Percentiles rank a stretch among this genome's conserved stretches.
Evolutionary conservation across 2,329 filamentous ascomycete species (phyloP).

Genomic region (Fusarium sp.): DNA sequence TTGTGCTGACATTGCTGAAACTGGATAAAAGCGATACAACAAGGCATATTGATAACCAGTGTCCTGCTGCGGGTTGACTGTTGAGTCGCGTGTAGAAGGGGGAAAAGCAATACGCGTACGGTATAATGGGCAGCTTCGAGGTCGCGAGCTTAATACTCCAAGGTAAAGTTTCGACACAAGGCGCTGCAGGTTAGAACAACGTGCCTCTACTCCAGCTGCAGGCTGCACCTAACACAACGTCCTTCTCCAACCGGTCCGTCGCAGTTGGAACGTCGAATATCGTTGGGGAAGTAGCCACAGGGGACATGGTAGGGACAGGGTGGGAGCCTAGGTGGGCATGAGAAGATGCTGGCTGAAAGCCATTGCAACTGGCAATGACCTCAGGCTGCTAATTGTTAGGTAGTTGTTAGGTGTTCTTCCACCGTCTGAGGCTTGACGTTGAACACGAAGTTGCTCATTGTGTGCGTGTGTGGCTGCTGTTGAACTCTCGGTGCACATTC

Average conservation of each 20-base stretch:
- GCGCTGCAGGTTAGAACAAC: background rate
- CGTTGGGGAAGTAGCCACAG: slow-evolving; percentile 30
- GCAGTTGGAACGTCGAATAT: slow-evolving; percentile 20
- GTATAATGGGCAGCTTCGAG: background rate
- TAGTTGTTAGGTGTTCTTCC: background rate
- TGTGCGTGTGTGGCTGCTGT: background rate
- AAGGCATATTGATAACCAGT: slow-evolving; percentile 46
- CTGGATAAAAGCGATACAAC: slow-evolving; percentile 47
- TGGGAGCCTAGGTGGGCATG: background rate
- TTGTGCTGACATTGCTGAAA: slow-evolving; percentile 47
- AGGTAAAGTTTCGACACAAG: slow-evolving; percentile 6
- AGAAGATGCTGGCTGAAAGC: slow-evolving; percentile 10
- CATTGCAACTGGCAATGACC: slow-evolving; percentile 8
- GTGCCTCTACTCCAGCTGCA: background rate
- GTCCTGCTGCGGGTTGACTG: background rate
- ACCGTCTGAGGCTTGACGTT: background rate
- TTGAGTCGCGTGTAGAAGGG: background rate
- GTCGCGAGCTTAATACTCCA: background rate
- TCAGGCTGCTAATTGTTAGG: background rate
- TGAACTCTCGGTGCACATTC: slow-evolving; percentile 30
- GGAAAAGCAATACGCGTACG: background rate
- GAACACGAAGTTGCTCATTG: background rate
- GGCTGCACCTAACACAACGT: slow-evolving; percentile 23
- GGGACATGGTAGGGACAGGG: background rate
- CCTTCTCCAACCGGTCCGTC: slow-evolving; percentile 2